Percentiles rank a stretch among this genome's conserved stretches.
phyloP scores from a whole-genome alignment of 1,284 basidiomycete genomes.

The Pyrrhoderma noxium region DNA sequence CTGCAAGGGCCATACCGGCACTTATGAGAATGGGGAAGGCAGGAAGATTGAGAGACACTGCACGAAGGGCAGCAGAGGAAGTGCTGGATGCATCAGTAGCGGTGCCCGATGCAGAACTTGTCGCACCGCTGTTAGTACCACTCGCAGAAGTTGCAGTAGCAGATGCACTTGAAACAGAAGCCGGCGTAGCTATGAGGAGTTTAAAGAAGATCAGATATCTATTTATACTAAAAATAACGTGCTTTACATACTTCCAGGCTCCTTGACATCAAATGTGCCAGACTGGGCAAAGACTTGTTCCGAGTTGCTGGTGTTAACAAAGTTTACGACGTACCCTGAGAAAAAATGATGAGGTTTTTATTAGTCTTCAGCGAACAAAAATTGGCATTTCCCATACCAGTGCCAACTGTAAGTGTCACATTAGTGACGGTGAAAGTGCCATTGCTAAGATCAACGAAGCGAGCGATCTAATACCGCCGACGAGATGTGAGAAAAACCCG shows the following conservation, averaged over 20 bases:
- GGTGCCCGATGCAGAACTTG: conserved; percentile 7
- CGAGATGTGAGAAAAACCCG: conserved; percentile 1
- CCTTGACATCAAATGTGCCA: conserved; percentile 33
- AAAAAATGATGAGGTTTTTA: neutral
- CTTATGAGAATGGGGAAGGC: conserved; percentile 11
- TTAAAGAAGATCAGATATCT: neutral
- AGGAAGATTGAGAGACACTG: conserved; percentile 4
- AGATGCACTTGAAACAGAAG: conserved; percentile 4
- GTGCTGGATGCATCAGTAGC: neutral
- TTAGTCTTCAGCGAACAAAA: neutral
- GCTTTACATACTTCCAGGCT: conserved; percentile 30
- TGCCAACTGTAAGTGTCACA: conserved; percentile 30
- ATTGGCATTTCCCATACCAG: conserved; percentile 15
- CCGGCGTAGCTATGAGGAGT: conserved; percentile 12
- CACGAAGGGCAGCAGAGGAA: conserved; percentile 9
- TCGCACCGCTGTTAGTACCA: neutral
- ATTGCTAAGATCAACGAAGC: conserved; percentile 27
- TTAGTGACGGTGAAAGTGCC: conserved; percentile 29
- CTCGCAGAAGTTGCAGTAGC: conserved; percentile 14
- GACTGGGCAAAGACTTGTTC: conserved; percentile 36
- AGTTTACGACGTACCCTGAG: conserved; percentile 35
- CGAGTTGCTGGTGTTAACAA: conserved; percentile 37
- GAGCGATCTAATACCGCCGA: conserved; percentile 24
- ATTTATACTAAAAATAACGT: neutral
- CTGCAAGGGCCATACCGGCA: conserved; percentile 16